Conservation (phyloP, 257 asterid species). For the Capsicum rhomboideum region DNA sequence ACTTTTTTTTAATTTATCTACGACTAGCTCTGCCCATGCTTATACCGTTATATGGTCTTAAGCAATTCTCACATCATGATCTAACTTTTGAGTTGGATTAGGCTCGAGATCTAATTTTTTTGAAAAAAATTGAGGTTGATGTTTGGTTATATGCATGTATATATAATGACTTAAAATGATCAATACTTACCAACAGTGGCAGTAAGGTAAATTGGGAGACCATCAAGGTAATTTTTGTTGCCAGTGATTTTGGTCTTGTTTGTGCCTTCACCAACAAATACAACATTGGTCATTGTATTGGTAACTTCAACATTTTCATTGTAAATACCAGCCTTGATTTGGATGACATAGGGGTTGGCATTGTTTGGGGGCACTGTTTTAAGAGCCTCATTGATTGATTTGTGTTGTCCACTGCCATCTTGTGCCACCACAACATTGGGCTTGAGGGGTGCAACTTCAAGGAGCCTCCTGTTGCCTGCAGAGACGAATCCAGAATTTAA, state of each 20-base stretch:
- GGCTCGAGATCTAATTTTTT: no score
- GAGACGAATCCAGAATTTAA: neutral
- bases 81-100: no score
- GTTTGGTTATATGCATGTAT: no score
- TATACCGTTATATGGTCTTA: neutral
- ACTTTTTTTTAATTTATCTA: no score
- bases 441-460: slow-evolving; percentile 14
- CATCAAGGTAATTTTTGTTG: slow-evolving; percentile 42
- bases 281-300: slow-evolving; percentile 20
- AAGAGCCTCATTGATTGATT: slow-evolving; percentile 48
- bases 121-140: no score
- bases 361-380: slow-evolving; percentile 27
- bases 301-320: slow-evolving; percentile 39
- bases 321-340: slow-evolving; percentile 62
- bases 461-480: slow-evolving; percentile 21
- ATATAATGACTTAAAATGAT: neutral
- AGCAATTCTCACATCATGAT: no score
- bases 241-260: slow-evolving; percentile 68
- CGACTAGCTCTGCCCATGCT: neutral
- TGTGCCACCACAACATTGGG: slow-evolving; percentile 52
- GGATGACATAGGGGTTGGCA: slow-evolving; percentile 28
- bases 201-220: slow-evolving; percentile 36
- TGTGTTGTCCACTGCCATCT: slow-evolving; percentile 63
- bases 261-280: slow-evolving; percentile 73
- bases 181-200: slow-evolving; percentile 49